phyloP scores from a whole-genome alignment of 192 early-diverging fungal genomes.

The Allomyces arbusculus region DNA sequence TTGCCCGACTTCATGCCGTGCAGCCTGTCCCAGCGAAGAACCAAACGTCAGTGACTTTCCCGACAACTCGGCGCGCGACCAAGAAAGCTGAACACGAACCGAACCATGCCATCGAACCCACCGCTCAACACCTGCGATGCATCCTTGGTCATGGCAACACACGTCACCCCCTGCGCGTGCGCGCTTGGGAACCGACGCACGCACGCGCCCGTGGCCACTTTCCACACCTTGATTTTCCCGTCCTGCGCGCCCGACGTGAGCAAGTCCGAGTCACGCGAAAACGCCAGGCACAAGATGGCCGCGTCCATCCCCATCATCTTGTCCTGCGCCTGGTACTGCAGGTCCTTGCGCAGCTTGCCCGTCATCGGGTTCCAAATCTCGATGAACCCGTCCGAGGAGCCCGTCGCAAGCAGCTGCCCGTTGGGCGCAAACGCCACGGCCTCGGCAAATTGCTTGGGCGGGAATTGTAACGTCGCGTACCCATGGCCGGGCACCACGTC shows the following conservation, averaged over 20 bases:
- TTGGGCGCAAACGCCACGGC: constrained; percentile 59
- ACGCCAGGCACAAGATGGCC: constrained; percentile 54
- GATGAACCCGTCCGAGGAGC: constrained; percentile 82
- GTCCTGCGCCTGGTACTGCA: constrained; percentile 75
- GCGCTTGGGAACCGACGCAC: constrained; percentile 54
- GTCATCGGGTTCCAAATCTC: constrained; percentile 89
- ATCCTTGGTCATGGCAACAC: constrained; percentile 55
- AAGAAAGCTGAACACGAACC: constrained; percentile 14
- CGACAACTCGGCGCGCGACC: constrained; percentile 1
- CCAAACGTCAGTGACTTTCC: neutral
- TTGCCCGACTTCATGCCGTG: constrained; percentile 89
- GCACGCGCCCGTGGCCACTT: constrained; percentile 49
- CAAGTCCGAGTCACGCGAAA: constrained; percentile 56
- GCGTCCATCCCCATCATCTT: constrained; percentile 82
- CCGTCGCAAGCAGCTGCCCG: constrained; percentile 66
- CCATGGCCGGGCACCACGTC: constrained; percentile 49
- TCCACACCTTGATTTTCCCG: constrained; percentile 81
- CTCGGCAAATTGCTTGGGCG: constrained; percentile 66
- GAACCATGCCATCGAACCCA: constrained; percentile 56
- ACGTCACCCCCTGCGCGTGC: constrained; percentile 66
- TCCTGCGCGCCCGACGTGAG: constrained; percentile 66
- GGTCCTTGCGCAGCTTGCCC: constrained; percentile 68
- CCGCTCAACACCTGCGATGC: constrained; percentile 57
- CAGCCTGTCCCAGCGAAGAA: constrained; percentile 21
- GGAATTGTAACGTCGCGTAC: constrained; percentile 76